A percentile compares a stretch with the other conserved stretches of the same genome.
Evolutionary conservation across 768 basidiomycete genomes (phyloP).

Genomic region (Lactarius indigo): DNA sequence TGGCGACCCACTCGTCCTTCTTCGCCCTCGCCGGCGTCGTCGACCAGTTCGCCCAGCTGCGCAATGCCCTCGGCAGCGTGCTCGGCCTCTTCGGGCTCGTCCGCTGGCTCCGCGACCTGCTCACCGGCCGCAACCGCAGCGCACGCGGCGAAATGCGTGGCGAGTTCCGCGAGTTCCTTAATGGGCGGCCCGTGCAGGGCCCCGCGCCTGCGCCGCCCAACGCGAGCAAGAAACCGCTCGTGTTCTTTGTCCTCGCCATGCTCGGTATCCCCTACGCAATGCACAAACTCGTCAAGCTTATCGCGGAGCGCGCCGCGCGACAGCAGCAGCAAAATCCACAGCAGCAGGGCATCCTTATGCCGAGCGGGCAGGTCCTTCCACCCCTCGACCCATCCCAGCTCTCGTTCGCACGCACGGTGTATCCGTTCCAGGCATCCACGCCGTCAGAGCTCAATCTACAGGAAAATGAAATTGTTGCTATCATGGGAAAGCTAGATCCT

Average conservation of each 20-base stretch:
- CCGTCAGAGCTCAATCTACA: constrained; percentile 77
- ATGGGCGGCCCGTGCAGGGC: constrained; percentile 55
- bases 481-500: constrained; percentile 77
- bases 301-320: constrained; percentile 59
- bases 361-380: constrained; percentile 41
- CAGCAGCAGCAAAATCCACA: constrained; percentile 35
- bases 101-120: constrained; percentile 72
- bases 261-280: constrained; percentile 93
- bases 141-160: constrained; percentile 45
- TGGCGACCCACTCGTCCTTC: constrained; percentile 94
- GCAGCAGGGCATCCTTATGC: constrained; percentile 36
- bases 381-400: constrained; percentile 77
- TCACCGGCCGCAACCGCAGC: constrained; percentile 42
- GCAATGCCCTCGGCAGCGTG: constrained; percentile 91
- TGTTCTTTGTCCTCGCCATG: constrained; percentile 91
- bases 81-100: constrained; percentile 88
- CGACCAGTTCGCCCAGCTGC: constrained; percentile 89
- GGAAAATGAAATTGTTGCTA: constrained; percentile 91
- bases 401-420: constrained; percentile 79
- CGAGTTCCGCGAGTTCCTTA: constrained; percentile 77
- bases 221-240: constrained; percentile 82
- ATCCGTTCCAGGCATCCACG: constrained; percentile 70
- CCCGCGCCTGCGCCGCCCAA: constrained; percentile 47
- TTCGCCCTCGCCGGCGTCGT: constrained; percentile 96
- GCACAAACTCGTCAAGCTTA: constrained; percentile 79